phyloP scores from a whole-genome alignment of 208 protist species.

The Leishmania turanica region DNA sequence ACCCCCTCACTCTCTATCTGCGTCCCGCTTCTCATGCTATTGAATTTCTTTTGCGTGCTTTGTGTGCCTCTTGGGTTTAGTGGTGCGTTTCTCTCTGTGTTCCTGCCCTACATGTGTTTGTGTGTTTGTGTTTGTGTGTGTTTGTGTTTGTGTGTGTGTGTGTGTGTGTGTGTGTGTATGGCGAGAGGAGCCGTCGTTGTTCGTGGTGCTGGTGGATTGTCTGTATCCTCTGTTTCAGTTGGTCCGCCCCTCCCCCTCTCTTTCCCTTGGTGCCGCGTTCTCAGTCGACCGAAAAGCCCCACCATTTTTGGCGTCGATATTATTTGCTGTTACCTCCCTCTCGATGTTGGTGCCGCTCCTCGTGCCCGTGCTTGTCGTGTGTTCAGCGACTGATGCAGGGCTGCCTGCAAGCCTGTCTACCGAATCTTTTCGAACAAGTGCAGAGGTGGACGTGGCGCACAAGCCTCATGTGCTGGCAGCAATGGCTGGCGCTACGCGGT shows the following conservation, averaged over 20 bases:
- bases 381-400: not conserved
- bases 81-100: not conserved
- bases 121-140: not conserved
- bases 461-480: not conserved
- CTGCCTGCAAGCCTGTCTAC: not conserved
- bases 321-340: not conserved
- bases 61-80: not conserved
- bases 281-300: not conserved
- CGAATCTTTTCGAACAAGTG: not conserved
- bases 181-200: not conserved
- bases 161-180: not conserved
- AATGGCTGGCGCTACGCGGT: not conserved
- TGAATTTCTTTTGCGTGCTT: not conserved
- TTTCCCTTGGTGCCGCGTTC: not conserved
- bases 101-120: not conserved
- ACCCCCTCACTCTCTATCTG: not conserved
- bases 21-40: not conserved
- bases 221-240: not conserved
- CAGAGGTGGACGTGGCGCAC: not conserved
- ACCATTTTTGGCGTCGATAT: not conserved
- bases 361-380: not conserved
- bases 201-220: not conserved
- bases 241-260: not conserved
- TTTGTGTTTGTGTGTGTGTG: not conserved
- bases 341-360: not conserved